These are phyloP conservation scores for Paracorniculantispora psalliotae DNA, from an alignment of 2,329 filamentous ascomycete species.

Conservation along the genomic window DNA sequence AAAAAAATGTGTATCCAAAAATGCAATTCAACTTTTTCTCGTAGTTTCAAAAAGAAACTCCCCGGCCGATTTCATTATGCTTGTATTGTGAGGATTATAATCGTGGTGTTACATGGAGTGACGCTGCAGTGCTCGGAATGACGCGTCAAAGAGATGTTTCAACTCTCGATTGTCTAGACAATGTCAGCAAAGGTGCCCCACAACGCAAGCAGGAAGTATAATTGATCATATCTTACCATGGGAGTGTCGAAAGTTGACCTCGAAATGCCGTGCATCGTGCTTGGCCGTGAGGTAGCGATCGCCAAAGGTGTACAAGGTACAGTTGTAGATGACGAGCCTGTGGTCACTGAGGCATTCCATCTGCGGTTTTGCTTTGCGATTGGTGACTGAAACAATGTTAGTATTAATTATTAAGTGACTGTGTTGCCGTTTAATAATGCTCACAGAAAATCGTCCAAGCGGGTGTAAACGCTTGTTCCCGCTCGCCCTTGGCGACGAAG, in stretches of 20 bases:
- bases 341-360: not conserved
- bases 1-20: not conserved
- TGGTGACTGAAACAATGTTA: not conserved
- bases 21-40: not conserved
- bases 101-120: not conserved
- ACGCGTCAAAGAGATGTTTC: slow-evolving; percentile 1
- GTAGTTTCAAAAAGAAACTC: not conserved
- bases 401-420: not conserved
- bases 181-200: not conserved
- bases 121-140: not conserved
- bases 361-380: not conserved
- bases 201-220: not conserved
- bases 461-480: not conserved
- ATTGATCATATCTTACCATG: not conserved
- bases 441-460: slow-evolving; percentile 15
- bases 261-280: not conserved
- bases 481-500: not conserved
- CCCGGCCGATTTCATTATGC: not conserved
- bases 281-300: slow-evolving; percentile 2
- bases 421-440: not conserved
- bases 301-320: slow-evolving; percentile 2
- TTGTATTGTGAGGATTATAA: not conserved
- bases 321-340: slow-evolving; percentile 2
- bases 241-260: not conserved
- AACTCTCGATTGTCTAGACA: not conserved